Conservation (phyloP, 2,329 filamentous ascomycete species). For the Monascus ruber region DNA sequence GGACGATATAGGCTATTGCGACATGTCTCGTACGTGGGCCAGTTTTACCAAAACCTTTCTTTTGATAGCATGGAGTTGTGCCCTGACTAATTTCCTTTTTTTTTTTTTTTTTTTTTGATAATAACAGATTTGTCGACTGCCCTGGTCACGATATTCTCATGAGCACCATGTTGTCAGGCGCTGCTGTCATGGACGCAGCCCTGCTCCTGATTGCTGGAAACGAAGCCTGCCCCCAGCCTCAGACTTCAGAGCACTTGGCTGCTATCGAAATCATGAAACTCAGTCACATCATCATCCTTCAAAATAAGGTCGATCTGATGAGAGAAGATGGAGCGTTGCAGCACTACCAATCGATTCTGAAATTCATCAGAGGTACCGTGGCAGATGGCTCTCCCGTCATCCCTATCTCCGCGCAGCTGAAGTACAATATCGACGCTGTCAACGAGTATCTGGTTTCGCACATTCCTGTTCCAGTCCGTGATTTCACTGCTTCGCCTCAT, state of each 20-base stretch:
- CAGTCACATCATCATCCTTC: slow-evolving; percentile 97
- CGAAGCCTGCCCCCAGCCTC: slow-evolving; percentile 94
- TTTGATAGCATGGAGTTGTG: not conserved
- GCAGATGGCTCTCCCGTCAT: slow-evolving; percentile 92
- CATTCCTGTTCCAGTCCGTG: slow-evolving; percentile 81
- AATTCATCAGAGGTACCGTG: slow-evolving; percentile 96
- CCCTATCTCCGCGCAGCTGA: slow-evolving; percentile 92
- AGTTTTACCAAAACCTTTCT: slow-evolving; percentile 1
- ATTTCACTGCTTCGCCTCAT: slow-evolving; percentile 85
- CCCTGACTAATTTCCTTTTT: no score
- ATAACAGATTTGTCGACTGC: slow-evolving; percentile 80
- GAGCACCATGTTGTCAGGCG: slow-evolving; percentile 99
- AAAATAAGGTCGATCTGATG: slow-evolving; percentile 99
- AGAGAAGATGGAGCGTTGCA: slow-evolving; percentile 84
- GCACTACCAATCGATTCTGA: slow-evolving; percentile 94
- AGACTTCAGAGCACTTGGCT: slow-evolving; percentile 96
- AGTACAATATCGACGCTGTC: slow-evolving; percentile 98
- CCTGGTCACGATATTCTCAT: slow-evolving; percentile 99
- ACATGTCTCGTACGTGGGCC: slow-evolving; percentile 70
- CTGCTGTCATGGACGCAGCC: slow-evolving; percentile 98
- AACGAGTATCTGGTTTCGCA: slow-evolving; percentile 93
- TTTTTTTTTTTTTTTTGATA: no score
- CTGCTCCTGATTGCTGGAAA: slow-evolving; percentile 94
- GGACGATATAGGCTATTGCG: slow-evolving; percentile 80
- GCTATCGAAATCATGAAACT: slow-evolving; percentile 99